Evolutionary conservation across 148 eudicot genomes (phyloP).

Genomic region (Polygonum aviculare): DNA sequence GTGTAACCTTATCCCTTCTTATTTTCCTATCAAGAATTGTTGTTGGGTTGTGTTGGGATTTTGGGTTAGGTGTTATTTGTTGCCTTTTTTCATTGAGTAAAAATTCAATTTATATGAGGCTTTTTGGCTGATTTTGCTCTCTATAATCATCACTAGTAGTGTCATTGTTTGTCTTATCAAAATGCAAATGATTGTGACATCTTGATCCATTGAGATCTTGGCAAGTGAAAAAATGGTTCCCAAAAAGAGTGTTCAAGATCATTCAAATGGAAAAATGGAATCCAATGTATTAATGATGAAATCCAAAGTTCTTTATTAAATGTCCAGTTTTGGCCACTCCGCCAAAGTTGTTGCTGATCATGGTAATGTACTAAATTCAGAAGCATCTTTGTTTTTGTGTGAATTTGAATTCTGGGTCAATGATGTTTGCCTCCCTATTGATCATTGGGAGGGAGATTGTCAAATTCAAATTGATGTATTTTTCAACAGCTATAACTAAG

Average conservation of each 20-base stretch:
- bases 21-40: slow-evolving; percentile 6
- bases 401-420: neutral
- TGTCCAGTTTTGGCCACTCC: neutral
- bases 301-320: neutral
- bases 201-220: neutral
- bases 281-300: neutral
- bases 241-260: neutral
- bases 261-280: neutral
- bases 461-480: neutral
- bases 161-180: neutral
- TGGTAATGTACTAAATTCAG: neutral
- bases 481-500: neutral
- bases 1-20: neutral
- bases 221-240: neutral
- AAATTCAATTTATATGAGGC: slow-evolving; percentile 9
- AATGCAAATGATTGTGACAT: neutral
- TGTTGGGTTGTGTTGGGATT: slow-evolving; percentile 5
- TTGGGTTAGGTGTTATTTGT: slow-evolving; percentile 4
- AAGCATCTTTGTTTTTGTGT: neutral
- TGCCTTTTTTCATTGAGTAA: neutral
- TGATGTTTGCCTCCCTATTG: neutral
- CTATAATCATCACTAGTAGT: neutral
- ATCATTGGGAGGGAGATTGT: neutral
- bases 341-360: neutral
- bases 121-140: neutral